Evolutionary conservation across 176 grass and related monocot species (phyloP), one percentile per base, ranked within the genome.

Genomic region (Lolium perenne): DNA sequence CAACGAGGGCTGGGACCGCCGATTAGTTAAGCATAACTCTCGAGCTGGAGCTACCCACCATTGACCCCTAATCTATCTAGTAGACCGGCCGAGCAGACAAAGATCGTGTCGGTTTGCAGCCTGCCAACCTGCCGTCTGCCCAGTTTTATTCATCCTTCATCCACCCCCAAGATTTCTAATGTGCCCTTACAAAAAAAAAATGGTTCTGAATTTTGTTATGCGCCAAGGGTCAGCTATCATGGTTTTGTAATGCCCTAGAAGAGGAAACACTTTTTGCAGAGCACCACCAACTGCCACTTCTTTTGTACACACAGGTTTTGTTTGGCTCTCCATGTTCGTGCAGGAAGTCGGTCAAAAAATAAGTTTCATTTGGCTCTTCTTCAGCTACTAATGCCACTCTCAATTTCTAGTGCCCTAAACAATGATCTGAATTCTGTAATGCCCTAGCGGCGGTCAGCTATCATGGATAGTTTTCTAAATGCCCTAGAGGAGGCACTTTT

Each of bases 21-120:
- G 62, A 81, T 17, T 49, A 59, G 40, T 53, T 48, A 49, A 62
- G 15, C 41, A 43, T 13, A 16, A 56, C 38, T 38, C 17, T 57
- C 45, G 12, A 54, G 57, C 74, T 26, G 65, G 22, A 59, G 75
- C 75, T 65, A 83, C 14, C 69, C 47, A 25, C 61, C 80, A 32
- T 82, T 88, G 77, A 85, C 83, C 38, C 54, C 80, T 82, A 73
- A 23, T 61, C 69, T 49, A 46, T 43, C 41, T 54, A 69, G 17
- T 74, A 58, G 79, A 83, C 80, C 74, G 49, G 15, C n/a, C 73
- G 1, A 29, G 2, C n/a, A 55, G 74, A 76, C 74, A 55, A 76
- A 84, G 87, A 89, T 57, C 38, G n/a, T n/a, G 47, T 69, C 64
- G 54, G 80, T 53, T 29, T 29, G 47, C 41, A 22, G 40, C 40